Base-by-base conservation (phyloP, 768 basidiomycete genomes). In the Mycena leptocephala region DNA sequence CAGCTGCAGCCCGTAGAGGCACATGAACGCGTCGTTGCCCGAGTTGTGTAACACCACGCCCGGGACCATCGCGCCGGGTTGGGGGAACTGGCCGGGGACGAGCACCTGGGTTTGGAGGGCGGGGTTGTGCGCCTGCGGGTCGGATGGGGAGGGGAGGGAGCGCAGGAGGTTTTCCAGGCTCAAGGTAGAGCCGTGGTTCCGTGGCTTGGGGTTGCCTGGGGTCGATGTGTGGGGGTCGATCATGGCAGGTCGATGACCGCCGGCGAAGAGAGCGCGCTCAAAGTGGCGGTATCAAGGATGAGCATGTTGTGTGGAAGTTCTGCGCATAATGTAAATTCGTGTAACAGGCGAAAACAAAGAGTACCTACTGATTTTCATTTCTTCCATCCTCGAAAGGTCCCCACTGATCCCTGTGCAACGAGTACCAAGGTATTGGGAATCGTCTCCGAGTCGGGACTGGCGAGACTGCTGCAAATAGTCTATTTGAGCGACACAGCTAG, bases 1-100 rank as follows among this genome's bases (percentile, higher is more conserved):
- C 79, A 91, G 86, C 80, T 96, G 95, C 35, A 96, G 86, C 16
- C 88, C 91, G 51, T 94, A 91, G 33, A 96, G 89, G 64, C 86
- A 85, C 87, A 94, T 87, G 79, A 94, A 91, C 5, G 95, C 93
- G 76, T 95, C 93, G 82, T 96, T 96, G 18, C 95, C 95, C n/a
- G 95, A 86, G 79, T 96, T 95, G 82, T 94, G 91, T 73, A 93
- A 81, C 18, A 83, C 81, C 90, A 91, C 70, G 85, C 83, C 20
- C 84, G 88, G 24, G 46, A 83, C 74, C 63, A 79, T 64, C 26
- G 75, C 74, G 65, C 74, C 75, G 35, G 55, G 75, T 63, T 24
- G 79, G 65, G 48, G 80, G 46, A 63, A 79, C 30, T 39, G 58
- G 1, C 69, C 76, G 53, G 77, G 67, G 13, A 72, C 65, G 65